Base-by-base conservation (phyloP, 306 rosid species). In the Luffa aegyptiaca region DNA sequence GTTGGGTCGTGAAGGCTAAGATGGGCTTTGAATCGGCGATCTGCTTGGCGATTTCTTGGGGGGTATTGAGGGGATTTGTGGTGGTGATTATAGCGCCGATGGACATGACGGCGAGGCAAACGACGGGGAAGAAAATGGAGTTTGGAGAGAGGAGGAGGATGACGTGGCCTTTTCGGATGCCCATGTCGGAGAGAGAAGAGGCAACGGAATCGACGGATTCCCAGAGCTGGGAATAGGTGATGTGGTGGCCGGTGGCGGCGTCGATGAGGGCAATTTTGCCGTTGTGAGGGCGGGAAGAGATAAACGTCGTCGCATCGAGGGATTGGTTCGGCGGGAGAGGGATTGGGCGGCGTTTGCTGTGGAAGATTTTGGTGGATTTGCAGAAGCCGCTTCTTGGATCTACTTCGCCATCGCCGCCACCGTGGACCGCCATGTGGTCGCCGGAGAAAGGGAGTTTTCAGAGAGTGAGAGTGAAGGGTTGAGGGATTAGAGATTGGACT, bases 31-130 rank as follows among this genome's bases (percentile, higher is more conserved):
- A 91, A 75, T 95, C 97, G 17, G 89, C 77, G 69, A 95, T 86
- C 49, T 95, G 98, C 41, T 91, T 95, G 80, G 89, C 85, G 76
- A 95, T 92, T 82, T 95, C 98, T 7, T 84, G 71, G 1, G 90
- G 0, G 6, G 98, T 95, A 82, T 95, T 95, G 83, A 92, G 93
- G 5, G 98, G 98, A 75, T 92, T 95, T 37, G 97, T 91, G 83
- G 98, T 91, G 84, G 97, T 92, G 77, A 95, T 87, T 68, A 95
- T 37, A 66, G 95, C 97, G 18, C 98, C 98, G n/a, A 92, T 86
- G 83, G 96, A 91, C 92, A 95, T 92, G 63, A 87, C 87, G 81
- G 96, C 91, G 37, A 92, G 92, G 84, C 97, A 92, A 5, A 95
- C 89, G 0, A 95, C 83, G 7, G 98, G 97, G 79, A 92, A 92